Base-by-base conservation (phyloP, 805 yeast genomes). In the Phaffomyces opuntiae region DNA sequence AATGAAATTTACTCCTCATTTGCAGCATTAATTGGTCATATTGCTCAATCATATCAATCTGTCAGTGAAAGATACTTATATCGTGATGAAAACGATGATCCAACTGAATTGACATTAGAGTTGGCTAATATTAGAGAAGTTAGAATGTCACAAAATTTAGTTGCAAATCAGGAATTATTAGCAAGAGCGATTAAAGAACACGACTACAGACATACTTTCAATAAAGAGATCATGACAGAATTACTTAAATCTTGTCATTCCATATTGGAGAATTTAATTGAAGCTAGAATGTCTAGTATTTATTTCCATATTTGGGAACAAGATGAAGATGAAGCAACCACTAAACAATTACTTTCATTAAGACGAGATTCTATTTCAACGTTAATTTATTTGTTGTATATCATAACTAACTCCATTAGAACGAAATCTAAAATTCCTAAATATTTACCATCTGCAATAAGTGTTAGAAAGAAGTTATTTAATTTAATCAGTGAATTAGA, bases 301-400 rank as follows among this genome's bases (percentile, higher is more conserved):
- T 70, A 66, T 49, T 74, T 74, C 55, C 70, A 67, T 47, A 67
- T 72, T 26, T 73, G 70, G 71, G 71, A 69, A 27, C 61, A 63
- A 35, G 78, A 73, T 49, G 49, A 55, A 16, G 63, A 68, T 45
- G 57, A 60, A n/a, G 61, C 60, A 16, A 63, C 63, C 1, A 69
- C 74, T 0, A 59, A 66, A 36, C 64, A 68, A 7, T 53, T 75
- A 34, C 46, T 72, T 32, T 65, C 77, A 0, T 55, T 68, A 13
- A 63, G 80, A 49, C 66, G 78, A 52, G 77, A 75, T 43, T 64
- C 75, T 21, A 74, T 71, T 6, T 67, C 77, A 0, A 63, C 78
- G 0, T 74, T 71, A 1, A 63, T 74, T 9, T 70, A 66, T 52
- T 58, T 66, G 9, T 58, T 75, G n/a, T 72, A 68, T 49, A 51